phyloP scores from a whole-genome alignment of 2,329 filamentous ascomycete species.

The Ceratocystis albifundus region DNA sequence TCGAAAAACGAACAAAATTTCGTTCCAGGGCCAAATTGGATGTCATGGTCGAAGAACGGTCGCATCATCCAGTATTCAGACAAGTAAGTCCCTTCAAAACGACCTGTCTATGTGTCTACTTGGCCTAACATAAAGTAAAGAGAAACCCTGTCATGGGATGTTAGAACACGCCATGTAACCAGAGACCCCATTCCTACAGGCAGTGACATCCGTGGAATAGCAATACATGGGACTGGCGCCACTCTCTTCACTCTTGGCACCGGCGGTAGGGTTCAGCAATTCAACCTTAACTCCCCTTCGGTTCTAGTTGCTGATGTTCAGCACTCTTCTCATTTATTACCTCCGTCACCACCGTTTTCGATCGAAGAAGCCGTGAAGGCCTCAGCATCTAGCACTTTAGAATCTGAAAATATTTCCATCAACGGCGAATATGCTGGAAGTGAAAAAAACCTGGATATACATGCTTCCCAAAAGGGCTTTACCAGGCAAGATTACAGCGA shows the following conservation, averaged over 20 bases:
- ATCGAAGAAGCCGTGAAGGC: slow-evolving; percentile 53
- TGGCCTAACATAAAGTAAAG: slow-evolving; percentile 22
- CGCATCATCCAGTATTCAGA: slow-evolving; percentile 87
- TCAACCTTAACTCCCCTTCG: slow-evolving; percentile 75
- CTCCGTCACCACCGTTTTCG: slow-evolving; percentile 72
- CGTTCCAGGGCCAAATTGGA: slow-evolving; percentile 75
- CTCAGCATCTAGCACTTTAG: slow-evolving; percentile 38
- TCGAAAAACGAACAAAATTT: slow-evolving; percentile 57
- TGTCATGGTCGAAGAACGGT: slow-evolving; percentile 96
- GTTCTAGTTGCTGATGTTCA: slow-evolving; percentile 78
- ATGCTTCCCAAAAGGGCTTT: not conserved
- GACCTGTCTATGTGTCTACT: not conserved
- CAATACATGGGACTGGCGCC: slow-evolving; percentile 82
- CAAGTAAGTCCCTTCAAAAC: slow-evolving; percentile 52
- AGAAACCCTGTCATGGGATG: slow-evolving; percentile 91
- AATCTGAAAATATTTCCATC: slow-evolving; percentile 44
- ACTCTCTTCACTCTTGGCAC: slow-evolving; percentile 81
- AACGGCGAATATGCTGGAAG: slow-evolving; percentile 51
- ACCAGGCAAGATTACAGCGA: slow-evolving; percentile 15
- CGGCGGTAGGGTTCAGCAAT: slow-evolving; percentile 86
- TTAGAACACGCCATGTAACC: slow-evolving; percentile 92
- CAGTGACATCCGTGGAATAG: slow-evolving; percentile 67
- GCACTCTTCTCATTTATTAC: slow-evolving; percentile 65
- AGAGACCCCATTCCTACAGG: slow-evolving; percentile 79
- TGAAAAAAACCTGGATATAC: slow-evolving; percentile 37